Base-by-base conservation (phyloP, 495 filamentous ascomycete genomes). In the Jackrogersella multiformis region DNA sequence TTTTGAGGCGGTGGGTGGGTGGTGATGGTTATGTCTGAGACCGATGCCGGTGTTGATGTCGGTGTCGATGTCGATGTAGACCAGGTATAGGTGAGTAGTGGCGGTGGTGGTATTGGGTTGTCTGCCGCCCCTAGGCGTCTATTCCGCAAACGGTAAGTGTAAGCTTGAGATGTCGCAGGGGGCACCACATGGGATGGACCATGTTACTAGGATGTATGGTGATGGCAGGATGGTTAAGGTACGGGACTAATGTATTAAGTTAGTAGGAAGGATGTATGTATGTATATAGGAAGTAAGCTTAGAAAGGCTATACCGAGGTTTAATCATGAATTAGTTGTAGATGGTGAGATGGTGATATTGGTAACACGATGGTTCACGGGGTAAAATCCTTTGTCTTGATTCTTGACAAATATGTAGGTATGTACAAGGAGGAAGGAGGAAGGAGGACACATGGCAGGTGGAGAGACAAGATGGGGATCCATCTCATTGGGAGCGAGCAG, bases 391-490 rank as follows among this genome's bases (percentile, higher is more conserved):
- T 26, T 46, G 42, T 26, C 9, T 26, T 15, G 20, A 26, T 20
- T 26, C 18, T 21, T 26, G 20, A 46, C 21, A 46, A 46, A 21
- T 46, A 26, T 26, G 21, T 46, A n/a, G 21, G n/a, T n/a, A n/a
- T n/a, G n/a, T n/a, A n/a, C n/a, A n/a, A n/a, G n/a, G n/a, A n/a
- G n/a, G n/a, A n/a, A n/a, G n/a, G n/a, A n/a, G n/a, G 9, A 24
- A 39, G 34, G 35, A 56, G 36, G 36, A 56, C 53, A 56, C 30
- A 38, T 56, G 53, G 53, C 53, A 39, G 15, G 21, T 54, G 23
- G 34, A 42, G 13, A 56, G 23, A 42, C 20, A 26, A 46, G 26
- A 30, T 30, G 7, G 26, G 46, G 46, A 34, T 34, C 44, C 20
- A 48, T 48, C 8, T 48, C 20, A 26, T 26, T 48, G 44, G 44